A percentile compares a stretch with the other conserved stretches of the same genome.
These are phyloP conservation scores for Aureobasidium subglaciale DNA, from an alignment of 2,329 filamentous ascomycete species.

Conservation along the genomic window DNA sequence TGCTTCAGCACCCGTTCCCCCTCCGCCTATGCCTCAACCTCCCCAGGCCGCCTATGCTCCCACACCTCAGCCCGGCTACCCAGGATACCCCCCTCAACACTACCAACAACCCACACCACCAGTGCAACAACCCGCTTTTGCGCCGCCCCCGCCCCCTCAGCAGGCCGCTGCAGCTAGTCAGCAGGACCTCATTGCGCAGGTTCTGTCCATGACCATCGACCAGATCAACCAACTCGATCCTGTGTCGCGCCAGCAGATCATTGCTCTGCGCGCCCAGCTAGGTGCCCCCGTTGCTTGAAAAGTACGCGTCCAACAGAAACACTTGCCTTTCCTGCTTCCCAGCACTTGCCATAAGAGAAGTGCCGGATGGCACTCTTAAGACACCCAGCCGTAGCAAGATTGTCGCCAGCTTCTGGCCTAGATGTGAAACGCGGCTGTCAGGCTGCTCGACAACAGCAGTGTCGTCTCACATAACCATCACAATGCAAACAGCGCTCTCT, in stretches of 20 bases:
- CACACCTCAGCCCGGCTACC: constrained; percentile 29
- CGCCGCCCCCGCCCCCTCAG: constrained; percentile 36
- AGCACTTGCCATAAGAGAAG: too few relatives aligned
- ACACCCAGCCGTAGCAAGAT: not conserved
- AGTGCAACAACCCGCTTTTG: constrained; percentile 31
- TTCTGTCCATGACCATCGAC: constrained; percentile 71
- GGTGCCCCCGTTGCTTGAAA: constrained; percentile 20
- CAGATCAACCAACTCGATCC: constrained; percentile 63
- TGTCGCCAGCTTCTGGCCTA: not conserved
- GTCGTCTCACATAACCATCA: too few relatives aligned
- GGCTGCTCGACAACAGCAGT: too few relatives aligned
- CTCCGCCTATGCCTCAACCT: constrained; percentile 20
- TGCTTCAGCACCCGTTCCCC: constrained; percentile 20
- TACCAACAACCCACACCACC: constrained; percentile 39
- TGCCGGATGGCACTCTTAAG: not conserved
- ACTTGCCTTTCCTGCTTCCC: too few relatives aligned
- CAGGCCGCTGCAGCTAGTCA: constrained; percentile 45
- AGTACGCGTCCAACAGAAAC: too few relatives aligned
- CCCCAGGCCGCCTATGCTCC: constrained; percentile 25
- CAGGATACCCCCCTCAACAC: constrained; percentile 27
- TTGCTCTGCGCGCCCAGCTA: constrained; percentile 64
- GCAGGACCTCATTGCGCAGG: constrained; percentile 69
- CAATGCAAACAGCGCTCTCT: too few relatives aligned
- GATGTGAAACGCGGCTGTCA: not conserved
- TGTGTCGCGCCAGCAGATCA: constrained; percentile 58